A percentile compares a stretch with the other conserved stretches of the same genome.
Conservation (phyloP, 1,284 basidiomycete genomes). For the Malassezia psittaci region DNA sequence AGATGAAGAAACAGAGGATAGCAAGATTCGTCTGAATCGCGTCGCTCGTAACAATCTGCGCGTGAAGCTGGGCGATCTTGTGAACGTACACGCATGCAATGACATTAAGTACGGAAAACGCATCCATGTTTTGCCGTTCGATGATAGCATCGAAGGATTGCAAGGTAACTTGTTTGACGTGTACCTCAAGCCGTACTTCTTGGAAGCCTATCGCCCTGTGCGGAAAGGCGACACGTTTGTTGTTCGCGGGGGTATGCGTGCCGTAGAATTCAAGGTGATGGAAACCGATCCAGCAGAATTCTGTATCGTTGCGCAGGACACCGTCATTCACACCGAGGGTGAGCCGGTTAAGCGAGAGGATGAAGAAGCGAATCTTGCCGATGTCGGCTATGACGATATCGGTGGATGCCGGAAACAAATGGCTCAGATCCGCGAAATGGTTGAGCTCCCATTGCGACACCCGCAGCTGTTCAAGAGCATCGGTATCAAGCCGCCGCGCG, state of each 20-base stretch:
- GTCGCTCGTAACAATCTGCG: conserved; percentile 97
- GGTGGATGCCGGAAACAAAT: conserved; percentile 98
- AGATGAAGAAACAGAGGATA: conserved; percentile 92
- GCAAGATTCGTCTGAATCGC: conserved; percentile 93
- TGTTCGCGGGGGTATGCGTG: conserved; percentile 66
- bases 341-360: conserved; percentile 98
- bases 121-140: conserved; percentile 91
- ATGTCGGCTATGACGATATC: conserved; percentile 98
- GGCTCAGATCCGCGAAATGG: conserved; percentile 97
- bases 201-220: conserved; percentile 92
- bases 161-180: conserved; percentile 98
- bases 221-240: conserved; percentile 97
- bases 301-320: conserved; percentile 94
- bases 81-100: conserved; percentile 86
- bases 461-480: conserved; percentile 99
- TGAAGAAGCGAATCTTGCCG: conserved; percentile 89
- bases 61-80: conserved; percentile 91
- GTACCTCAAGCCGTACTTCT: conserved; percentile 96
- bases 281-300: conserved; percentile 83
- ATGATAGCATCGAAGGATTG: conserved; percentile 91
- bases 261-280: conserved; percentile 95
- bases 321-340: conserved; percentile 93
- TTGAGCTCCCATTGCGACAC: conserved; percentile 92
- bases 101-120: conserved; percentile 99
- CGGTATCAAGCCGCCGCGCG: conserved; percentile 95